Evolutionary conservation across 2,329 filamentous ascomycete species (phyloP), one percentile per base, ranked within the genome.

Genomic region (Epichloe gansuensis): DNA sequence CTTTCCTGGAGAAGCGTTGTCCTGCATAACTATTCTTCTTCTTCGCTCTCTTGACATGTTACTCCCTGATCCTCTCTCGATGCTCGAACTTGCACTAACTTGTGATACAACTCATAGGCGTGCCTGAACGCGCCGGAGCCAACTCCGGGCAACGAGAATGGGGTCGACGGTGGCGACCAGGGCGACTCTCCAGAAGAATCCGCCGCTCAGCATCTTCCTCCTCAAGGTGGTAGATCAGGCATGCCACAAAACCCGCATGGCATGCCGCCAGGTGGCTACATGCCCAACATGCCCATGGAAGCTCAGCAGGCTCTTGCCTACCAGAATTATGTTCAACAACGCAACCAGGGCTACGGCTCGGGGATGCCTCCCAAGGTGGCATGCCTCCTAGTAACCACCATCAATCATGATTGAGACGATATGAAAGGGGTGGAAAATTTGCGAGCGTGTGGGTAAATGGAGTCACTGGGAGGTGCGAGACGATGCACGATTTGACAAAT

Each of bases 71-170:
- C 31, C 9, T 31, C 9, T 31, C 9, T 31, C 31, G 15, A 39
- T 13, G 37, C 37, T 39, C 15, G 13, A 13, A 39, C 5, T 3
- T 8, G 37, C 23, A 8, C 50, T 15, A 23, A 25, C 21, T 50
- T 3, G 58, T 50, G 61, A 15, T 28, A 3, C 37, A 9, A 41
- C 55, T 25, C 52, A n/a, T 62, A 97, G 91, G 91, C 93, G 50
- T 98, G 93, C 67, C 74, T 98, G 56, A 98, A 98, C 69, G 93
- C 93, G 21, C 93, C 93, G 43, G 93, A 98, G 69, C 91, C 91
- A 49, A 77, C 84, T 25, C 80, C 83, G 37, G 87, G 87, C 64
- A 83, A 82, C 63, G 88, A 95, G 66, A 90, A 90, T 61, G 86
- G 86, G 50, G 85, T 88, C 56, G 86, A 91, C 58, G 85, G 86